Percentiles rank a stretch among this genome's conserved stretches.
Evolutionary conservation across 139 green algal species (phyloP).

Genomic region (Micractinium sp.): DNA sequence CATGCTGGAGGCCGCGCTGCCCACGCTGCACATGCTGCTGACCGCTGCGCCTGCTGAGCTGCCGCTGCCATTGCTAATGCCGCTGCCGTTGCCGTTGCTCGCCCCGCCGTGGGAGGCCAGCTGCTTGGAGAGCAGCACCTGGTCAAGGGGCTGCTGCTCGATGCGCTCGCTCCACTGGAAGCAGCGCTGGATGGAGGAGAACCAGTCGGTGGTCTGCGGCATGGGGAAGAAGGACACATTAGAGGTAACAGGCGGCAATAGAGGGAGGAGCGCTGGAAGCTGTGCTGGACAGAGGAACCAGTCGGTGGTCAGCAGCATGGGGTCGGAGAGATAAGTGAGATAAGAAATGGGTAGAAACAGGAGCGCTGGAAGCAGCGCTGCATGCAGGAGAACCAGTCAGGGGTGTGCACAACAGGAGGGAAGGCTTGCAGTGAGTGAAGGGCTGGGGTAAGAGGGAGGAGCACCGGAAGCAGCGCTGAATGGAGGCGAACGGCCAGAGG

Average conservation of each 20-base stretch:
- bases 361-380: background rate
- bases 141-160: conserved; percentile 39
- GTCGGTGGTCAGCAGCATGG: no score
- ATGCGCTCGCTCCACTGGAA: conserved; percentile 56
- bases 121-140: background rate
- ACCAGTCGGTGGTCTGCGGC: conserved; percentile 90
- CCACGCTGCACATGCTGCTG: background rate
- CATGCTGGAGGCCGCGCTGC: background rate
- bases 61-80: background rate
- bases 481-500: no score
- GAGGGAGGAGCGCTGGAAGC: no score
- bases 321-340: no score
- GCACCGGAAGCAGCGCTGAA: background rate
- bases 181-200: conserved; percentile 83
- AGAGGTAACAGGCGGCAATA: background rate
- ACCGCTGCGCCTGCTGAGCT: background rate
- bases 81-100: background rate
- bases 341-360: no score
- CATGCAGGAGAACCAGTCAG: no score
- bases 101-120: background rate
- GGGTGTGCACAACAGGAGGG: no score
- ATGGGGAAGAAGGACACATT: background rate
- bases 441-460: no score
- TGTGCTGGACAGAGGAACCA: no score
- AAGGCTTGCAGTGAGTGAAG: no score